Conservation (phyloP, 495 filamentous ascomycete species). For the Podospora appendiculata region DNA sequence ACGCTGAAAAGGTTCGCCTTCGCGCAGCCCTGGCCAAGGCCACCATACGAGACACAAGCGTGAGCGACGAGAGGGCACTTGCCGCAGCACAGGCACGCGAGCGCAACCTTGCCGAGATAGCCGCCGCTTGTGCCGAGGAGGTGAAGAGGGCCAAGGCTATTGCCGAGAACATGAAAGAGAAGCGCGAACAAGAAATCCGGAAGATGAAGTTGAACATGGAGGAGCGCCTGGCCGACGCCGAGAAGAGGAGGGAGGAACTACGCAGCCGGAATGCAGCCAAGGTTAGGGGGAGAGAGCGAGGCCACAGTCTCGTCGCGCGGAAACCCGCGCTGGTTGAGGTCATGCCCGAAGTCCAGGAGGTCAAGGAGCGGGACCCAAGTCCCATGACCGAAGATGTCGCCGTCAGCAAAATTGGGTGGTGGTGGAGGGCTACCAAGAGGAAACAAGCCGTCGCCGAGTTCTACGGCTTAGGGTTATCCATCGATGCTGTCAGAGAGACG, state of each 20-base stretch:
- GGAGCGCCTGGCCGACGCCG: conserved; percentile 81
- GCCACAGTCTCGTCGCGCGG: conserved; percentile 51
- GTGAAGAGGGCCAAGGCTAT: conserved; percentile 89
- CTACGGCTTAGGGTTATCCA: conserved; percentile 58
- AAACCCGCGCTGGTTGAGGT: conserved; percentile 35
- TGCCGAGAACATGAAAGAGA: conserved; percentile 86
- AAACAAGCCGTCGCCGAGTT: conserved; percentile 60
- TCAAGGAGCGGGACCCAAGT: conserved; percentile 33
- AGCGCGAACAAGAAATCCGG: conserved; percentile 76
- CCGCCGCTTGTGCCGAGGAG: conserved; percentile 89
- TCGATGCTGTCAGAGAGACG: conserved; percentile 63
- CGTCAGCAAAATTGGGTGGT: conserved; percentile 63
- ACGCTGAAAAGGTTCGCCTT: conserved; percentile 94
- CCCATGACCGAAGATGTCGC: conserved; percentile 61
- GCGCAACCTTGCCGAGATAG: conserved; percentile 85
- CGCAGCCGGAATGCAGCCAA: conserved; percentile 48
- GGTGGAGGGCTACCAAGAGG: conserved; percentile 60
- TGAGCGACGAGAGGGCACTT: conserved; percentile 74
- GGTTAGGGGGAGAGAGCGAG: conserved; percentile 48
- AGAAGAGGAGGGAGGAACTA: conserved; percentile 59
- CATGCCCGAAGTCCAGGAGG: conserved; percentile 49
- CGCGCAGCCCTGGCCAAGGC: conserved; percentile 82
- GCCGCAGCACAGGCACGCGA: conserved; percentile 89
- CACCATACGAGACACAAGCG: conserved; percentile 49
- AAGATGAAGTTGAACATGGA: conserved; percentile 73